These are phyloP conservation scores for Psilocybe azurescens DNA, from an alignment of 768 basidiomycete species.

Conservation along the genomic window DNA sequence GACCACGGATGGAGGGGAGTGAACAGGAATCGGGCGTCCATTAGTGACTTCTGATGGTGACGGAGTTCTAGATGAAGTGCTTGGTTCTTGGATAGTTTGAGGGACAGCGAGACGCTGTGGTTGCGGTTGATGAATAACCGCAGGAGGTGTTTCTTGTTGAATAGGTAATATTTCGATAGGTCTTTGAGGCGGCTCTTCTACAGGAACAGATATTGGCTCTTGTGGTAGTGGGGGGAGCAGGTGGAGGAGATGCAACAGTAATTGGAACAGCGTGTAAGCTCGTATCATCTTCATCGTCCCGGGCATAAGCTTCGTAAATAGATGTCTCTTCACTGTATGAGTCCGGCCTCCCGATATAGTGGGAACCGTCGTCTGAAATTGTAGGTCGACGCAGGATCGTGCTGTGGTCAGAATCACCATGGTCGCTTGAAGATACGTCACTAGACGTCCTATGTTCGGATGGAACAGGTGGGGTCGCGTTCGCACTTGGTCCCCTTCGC, in stretches of 20 bases:
- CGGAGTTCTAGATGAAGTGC: constrained; percentile 57
- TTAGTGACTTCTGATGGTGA: constrained; percentile 51
- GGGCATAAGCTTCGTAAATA: constrained; percentile 85
- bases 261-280: constrained; percentile 21
- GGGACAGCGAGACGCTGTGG: constrained; percentile 60
- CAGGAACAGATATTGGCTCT: constrained; percentile 16
- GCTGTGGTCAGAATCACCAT: constrained; percentile 56
- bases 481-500: constrained; percentile 36
- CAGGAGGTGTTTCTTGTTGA: constrained; percentile 29
- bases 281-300: constrained; percentile 59
- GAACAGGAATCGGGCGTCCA: constrained; percentile 25
- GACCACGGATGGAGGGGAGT: constrained; percentile 37
- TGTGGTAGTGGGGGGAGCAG: constrained; percentile 11
- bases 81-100: constrained; percentile 38
- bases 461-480: constrained; percentile 29
- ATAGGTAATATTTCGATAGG: constrained; percentile 17
- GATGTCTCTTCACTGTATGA: constrained; percentile 82
- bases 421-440: constrained; percentile 75
- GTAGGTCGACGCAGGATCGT: constrained; percentile 42
- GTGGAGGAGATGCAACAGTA: not conserved
- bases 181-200: constrained; percentile 19
- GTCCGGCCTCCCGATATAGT: constrained; percentile 54
- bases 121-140: constrained; percentile 69
- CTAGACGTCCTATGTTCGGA: constrained; percentile 65
- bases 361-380: constrained; percentile 52